Conservation (phyloP, 2,329 filamentous ascomycete genomes). For the Epichloe amarillans region DNA sequence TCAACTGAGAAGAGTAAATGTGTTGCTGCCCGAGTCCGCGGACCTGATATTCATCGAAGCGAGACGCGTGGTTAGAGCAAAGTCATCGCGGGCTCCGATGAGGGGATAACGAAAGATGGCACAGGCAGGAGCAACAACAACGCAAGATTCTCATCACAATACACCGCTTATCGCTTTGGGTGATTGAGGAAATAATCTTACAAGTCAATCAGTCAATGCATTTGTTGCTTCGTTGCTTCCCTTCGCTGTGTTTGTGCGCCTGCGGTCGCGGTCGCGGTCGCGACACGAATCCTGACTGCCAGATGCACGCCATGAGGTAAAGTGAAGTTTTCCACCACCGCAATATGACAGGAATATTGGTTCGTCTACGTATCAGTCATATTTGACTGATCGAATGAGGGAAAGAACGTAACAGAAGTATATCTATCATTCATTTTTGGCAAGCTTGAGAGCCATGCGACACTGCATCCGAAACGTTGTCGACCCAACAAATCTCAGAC, state of each 20-base stretch:
- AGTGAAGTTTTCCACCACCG: background rate
- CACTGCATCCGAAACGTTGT: background rate
- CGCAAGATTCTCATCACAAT: background rate
- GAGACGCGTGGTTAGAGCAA: background rate
- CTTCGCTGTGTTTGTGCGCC: background rate
- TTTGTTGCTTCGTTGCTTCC: too few species aligned
- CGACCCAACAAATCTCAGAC: background rate
- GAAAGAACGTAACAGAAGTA: background rate
- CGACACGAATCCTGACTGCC: background rate
- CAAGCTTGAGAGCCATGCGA: background rate
- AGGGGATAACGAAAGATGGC: background rate
- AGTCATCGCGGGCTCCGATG: slow-evolving; percentile 2
- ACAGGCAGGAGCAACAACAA: background rate
- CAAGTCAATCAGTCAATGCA: too few species aligned
- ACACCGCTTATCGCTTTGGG: background rate
- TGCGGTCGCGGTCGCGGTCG: background rate
- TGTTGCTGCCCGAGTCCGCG: background rate
- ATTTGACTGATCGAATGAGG: background rate
- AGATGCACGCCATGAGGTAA: background rate
- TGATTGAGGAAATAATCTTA: too few species aligned
- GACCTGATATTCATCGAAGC: background rate
- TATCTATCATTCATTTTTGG: background rate
- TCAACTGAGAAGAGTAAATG: too few species aligned
- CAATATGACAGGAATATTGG: background rate
- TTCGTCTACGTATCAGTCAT: background rate